Base-by-base conservation (phyloP, 2,329 filamentous ascomycete genomes). In the Verruconis gallopava region DNA sequence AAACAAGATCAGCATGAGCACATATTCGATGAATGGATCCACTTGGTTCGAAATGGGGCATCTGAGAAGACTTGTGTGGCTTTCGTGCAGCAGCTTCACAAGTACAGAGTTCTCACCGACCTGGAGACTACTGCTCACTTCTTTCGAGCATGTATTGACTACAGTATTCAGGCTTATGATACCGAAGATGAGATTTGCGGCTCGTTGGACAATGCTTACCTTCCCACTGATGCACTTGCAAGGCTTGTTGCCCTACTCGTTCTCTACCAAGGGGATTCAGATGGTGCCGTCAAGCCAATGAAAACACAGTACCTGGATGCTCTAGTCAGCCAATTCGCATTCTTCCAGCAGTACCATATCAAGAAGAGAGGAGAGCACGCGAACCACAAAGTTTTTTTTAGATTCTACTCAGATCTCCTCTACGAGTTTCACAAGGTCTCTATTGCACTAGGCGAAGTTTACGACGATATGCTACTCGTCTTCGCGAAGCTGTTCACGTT, bases 1-100 rank as follows among this genome's bases (percentile, higher is more conserved):
- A 79, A 79, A 50, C 76, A 79, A 47, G 85, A 93, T 47, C 85
- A 95, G 58, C 77, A 93, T 62, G 85, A 93, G 51, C 96, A 98
- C 56, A 73, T 95, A 15, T 95, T 98, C 54, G 86, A 89, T 34
- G 91, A 98, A 63, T 98, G 91, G 91, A 75, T 89, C 20, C 78
- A 81, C 46, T 72, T 95, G 5, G 81, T 81, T 59, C 84, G 85
- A 51, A 73, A 77, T n/a, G 77, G 79, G 50, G 76, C 80, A 3
- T 78, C 80, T 3, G 81, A 85, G 47, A 82, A 81, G 54, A 74
- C 79, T 0, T 69, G 78, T 42, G 66, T 73, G 4, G 75, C 83
- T 2, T 96, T 96, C 60, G 74, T 95, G 36, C 77, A 81, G 52
- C 89, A 96, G 59, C 67, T 96, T 54, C 81, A 89, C 52, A 71